phyloP scores from a whole-genome alignment of 257 asterid species.

The Perilla frutescens region DNA sequence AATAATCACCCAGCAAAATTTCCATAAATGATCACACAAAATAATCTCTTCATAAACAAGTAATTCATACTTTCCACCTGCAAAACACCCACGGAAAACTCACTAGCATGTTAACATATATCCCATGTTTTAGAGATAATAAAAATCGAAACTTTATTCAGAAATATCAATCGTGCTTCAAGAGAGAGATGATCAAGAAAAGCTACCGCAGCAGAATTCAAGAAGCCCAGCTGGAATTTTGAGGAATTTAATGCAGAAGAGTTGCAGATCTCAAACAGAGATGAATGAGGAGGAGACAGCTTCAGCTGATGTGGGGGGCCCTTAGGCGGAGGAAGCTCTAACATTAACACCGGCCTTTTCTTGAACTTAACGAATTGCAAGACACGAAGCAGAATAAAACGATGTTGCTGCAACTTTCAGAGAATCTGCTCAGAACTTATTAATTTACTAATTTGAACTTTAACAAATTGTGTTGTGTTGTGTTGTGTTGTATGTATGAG shows the following conservation, averaged over 20 bases:
- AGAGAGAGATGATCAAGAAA: slow-evolving; percentile 22
- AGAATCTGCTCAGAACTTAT: slow-evolving; percentile 6
- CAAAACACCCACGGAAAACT: neutral
- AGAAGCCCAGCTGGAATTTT: slow-evolving; percentile 30
- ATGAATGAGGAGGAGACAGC: slow-evolving; percentile 34
- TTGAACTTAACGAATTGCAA: slow-evolving; percentile 46
- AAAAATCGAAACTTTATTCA: neutral
- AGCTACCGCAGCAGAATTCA: slow-evolving; percentile 20
- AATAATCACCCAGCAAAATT: neutral
- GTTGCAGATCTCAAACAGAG: slow-evolving; percentile 55
- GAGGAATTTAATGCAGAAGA: neutral
- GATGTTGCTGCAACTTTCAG: slow-evolving; percentile 26
- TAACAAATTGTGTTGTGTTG: neutral
- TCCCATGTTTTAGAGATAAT: neutral
- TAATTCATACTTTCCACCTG: neutral
- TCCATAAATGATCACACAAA: slow-evolving; percentile 4
- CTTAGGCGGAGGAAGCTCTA: slow-evolving; percentile 42
- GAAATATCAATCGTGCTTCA: slow-evolving; percentile 17
- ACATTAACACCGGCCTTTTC: slow-evolving; percentile 39
- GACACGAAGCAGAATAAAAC: slow-evolving; percentile 50
- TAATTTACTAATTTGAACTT: slow-evolving; percentile 4
- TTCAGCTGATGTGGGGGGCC: slow-evolving; percentile 49
- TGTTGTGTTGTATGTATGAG: neutral
- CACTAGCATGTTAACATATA: neutral
- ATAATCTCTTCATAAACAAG: slow-evolving; percentile 3